phyloP scores from a whole-genome alignment of 208 protist genomes.

The Crithidia brevicula region DNA sequence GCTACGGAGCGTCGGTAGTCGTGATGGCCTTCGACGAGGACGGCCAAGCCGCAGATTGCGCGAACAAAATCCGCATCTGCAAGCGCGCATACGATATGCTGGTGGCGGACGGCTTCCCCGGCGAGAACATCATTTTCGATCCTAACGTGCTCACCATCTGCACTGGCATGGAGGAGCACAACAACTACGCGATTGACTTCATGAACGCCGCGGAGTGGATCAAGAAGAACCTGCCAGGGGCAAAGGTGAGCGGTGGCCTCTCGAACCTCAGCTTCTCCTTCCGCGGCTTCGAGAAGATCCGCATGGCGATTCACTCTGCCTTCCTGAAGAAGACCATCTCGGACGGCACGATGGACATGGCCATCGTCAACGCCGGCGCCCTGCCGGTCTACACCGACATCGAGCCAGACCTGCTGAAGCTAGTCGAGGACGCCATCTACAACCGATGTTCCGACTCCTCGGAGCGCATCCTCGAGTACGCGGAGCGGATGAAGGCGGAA shows the following conservation, averaged over 20 bases:
- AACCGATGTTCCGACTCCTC: slow-evolving; percentile 87
- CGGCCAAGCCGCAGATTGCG: slow-evolving; percentile 92
- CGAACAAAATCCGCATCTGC: slow-evolving; percentile 95
- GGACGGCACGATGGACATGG: slow-evolving; percentile 95
- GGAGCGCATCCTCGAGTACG: slow-evolving; percentile 91
- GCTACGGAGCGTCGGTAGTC: slow-evolving; percentile 93
- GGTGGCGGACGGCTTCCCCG: slow-evolving; percentile 73
- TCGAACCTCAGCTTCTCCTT: slow-evolving; percentile 98
- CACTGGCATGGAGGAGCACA: slow-evolving; percentile 97
- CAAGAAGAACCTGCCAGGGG: slow-evolving; percentile 76
- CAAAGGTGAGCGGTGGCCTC: slow-evolving; percentile 94
- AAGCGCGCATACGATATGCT: slow-evolving; percentile 94
- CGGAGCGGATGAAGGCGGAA: slow-evolving; percentile 62
- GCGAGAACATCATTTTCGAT: slow-evolving; percentile 97
- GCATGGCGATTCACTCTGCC: slow-evolving; percentile 92
- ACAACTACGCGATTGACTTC: slow-evolving; percentile 97
- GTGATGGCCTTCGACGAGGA: slow-evolving; percentile 97
- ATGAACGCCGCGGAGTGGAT: slow-evolving; percentile 92
- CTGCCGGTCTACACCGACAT: slow-evolving; percentile 97
- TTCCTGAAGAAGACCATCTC: slow-evolving; percentile 94
- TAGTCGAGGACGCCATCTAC: slow-evolving; percentile 94
- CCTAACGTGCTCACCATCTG: slow-evolving; percentile 98
- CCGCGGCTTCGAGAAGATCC: slow-evolving; percentile 87
- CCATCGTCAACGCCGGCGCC: slow-evolving; percentile 96
- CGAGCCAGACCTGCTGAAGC: slow-evolving; percentile 69